These are phyloP conservation scores for Coemansia sp. DNA, from an alignment of 192 early-diverging fungal genomes.

Conservation along the genomic window DNA sequence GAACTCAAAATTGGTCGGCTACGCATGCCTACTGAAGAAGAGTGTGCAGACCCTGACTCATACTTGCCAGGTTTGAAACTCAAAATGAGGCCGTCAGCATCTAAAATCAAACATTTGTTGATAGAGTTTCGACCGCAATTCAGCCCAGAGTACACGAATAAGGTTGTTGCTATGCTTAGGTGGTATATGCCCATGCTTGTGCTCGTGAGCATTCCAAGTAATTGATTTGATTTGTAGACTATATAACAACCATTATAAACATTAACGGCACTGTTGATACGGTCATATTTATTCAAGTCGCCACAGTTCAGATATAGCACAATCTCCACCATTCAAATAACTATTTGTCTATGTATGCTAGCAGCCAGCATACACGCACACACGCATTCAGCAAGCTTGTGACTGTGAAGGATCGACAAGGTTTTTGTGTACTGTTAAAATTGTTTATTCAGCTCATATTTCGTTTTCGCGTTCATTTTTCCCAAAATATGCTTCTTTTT, in stretches of 20 bases:
- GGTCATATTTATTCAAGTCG: no score
- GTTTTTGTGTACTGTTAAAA: no score
- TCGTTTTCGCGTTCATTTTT: no score
- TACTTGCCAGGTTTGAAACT: not conserved
- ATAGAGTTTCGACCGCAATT: not conserved
- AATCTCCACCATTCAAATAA: no score
- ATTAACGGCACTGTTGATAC: no score
- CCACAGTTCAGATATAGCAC: no score
- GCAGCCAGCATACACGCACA: no score
- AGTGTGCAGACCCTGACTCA: not conserved
- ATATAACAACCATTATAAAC: not conserved
- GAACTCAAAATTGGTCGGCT: not conserved
- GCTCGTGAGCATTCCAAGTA: not conserved
- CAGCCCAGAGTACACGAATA: not conserved
- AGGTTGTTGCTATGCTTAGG: not conserved
- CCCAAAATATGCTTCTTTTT: no score
- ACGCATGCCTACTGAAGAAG: not conserved
- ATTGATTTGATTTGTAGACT: not conserved
- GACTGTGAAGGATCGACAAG: no score
- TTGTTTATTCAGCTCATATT: no score
- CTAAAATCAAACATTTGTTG: not conserved
- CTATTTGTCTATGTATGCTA: no score
- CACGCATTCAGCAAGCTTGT: no score
- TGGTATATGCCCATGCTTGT: not conserved
- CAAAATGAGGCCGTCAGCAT: not conserved